Percentiles rank a stretch among this genome's conserved stretches.
Evolutionary conservation across 73 alveolate genomes (phyloP).

Genomic region (Paramecium sexaurelia): DNA sequence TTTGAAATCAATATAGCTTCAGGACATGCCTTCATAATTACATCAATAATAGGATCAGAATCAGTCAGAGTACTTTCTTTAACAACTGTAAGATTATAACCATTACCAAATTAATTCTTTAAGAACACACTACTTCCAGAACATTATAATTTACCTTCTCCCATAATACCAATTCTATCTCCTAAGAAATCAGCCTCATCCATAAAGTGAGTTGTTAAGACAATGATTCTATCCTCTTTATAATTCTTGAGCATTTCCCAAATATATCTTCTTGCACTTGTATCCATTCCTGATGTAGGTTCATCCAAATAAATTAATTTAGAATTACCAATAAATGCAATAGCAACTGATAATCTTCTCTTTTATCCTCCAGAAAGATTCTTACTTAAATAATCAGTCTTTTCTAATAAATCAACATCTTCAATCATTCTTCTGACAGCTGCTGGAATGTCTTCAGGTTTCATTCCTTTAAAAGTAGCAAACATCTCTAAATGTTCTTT

Average conservation of each 20-base stretch:
- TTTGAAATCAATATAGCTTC: slow-evolving; percentile 73
- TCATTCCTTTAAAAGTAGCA: slow-evolving; percentile 89
- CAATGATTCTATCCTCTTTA: slow-evolving; percentile 87
- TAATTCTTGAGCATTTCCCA: slow-evolving; percentile 96
- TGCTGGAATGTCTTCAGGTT: slow-evolving; percentile 69
- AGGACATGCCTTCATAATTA: slow-evolving; percentile 40
- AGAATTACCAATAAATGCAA: slow-evolving; percentile 94
- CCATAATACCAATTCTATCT: slow-evolving; percentile 96
- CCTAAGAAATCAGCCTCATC: slow-evolving; percentile 98
- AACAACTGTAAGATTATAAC: slow-evolving; percentile 77
- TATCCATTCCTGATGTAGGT: slow-evolving; percentile 98
- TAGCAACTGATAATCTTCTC: slow-evolving; percentile 91
- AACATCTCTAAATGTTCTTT: slow-evolving; percentile 83
- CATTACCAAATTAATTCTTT: slow-evolving; percentile 91
- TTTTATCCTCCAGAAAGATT: slow-evolving; percentile 96
- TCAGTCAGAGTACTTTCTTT: slow-evolving; percentile 53
- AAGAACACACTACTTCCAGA: slow-evolving; percentile 91
- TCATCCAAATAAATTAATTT: slow-evolving; percentile 94
- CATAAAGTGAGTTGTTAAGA: slow-evolving; percentile 98
- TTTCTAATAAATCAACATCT: slow-evolving; percentile 86
- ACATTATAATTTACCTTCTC: slow-evolving; percentile 90
- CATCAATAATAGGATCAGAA: slow-evolving; percentile 67
- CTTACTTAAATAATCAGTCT: slow-evolving; percentile 77
- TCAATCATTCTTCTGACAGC: slow-evolving; percentile 82
- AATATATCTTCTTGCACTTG: slow-evolving; percentile 90